These are phyloP conservation scores for Meyerozyma smithsonii DNA, from an alignment of 1,139 yeast genomes.

Conservation along the genomic window DNA sequence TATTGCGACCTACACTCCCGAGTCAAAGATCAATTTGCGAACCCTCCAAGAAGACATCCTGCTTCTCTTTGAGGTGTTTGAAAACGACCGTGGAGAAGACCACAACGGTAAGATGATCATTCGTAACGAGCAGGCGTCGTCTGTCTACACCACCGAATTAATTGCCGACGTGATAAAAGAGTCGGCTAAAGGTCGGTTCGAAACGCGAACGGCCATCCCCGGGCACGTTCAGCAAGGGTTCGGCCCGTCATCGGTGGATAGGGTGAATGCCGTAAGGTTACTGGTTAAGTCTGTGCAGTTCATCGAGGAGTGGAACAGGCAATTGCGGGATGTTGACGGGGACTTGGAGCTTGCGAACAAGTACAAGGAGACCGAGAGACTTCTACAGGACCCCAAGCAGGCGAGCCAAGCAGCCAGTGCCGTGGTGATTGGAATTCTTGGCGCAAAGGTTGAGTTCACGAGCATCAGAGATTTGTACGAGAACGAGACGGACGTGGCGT, in stretches of 20 bases:
- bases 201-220: constrained; percentile 73
- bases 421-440: constrained; percentile 67
- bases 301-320: constrained; percentile 45
- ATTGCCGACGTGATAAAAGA: constrained; percentile 67
- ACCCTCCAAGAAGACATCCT: constrained; percentile 76
- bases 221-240: constrained; percentile 86
- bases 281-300: constrained; percentile 68
- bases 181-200: constrained; percentile 62
- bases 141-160: constrained; percentile 61
- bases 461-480: constrained; percentile 52
- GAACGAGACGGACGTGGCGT: constrained; percentile 51
- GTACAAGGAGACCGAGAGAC: not conserved
- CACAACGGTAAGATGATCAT: constrained; percentile 73
- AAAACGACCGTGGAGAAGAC: constrained; percentile 71
- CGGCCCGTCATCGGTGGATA: constrained; percentile 73
- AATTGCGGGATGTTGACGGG: not conserved
- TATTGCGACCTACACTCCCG: constrained; percentile 89
- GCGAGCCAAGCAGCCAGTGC: constrained; percentile 22
- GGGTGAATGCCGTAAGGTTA: constrained; percentile 66
- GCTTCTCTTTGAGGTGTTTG: constrained; percentile 63
- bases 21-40: constrained; percentile 68
- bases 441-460: constrained; percentile 55
- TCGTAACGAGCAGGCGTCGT: constrained; percentile 65
- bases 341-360: not conserved
- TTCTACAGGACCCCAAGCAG: not conserved